Conservation (phyloP, 257 asterid genomes). For the Ophiorrhiza pumila region DNA sequence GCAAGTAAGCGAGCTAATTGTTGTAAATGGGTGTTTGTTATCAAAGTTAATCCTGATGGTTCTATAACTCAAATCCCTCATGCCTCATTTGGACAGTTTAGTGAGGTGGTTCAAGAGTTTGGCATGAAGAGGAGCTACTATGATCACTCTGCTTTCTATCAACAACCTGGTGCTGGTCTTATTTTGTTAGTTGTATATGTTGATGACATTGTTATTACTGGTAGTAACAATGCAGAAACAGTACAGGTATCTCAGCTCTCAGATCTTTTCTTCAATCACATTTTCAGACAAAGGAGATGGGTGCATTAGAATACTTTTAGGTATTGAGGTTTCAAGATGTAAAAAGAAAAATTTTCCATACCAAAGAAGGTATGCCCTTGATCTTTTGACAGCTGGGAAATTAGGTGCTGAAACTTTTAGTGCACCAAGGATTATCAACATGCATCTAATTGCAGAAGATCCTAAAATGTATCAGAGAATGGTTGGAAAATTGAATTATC, state of each 20-base stretch:
- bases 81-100: no score
- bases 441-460: background rate
- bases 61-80: background rate
- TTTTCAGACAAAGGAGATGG: no score
- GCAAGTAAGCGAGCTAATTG: background rate
- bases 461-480: background rate
- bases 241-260: background rate
- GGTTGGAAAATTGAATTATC: background rate
- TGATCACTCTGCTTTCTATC: background rate
- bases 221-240: background rate
- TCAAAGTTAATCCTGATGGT: constrained; percentile 1
- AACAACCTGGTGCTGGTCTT: background rate
- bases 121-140: no score
- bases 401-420: background rate
- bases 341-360: no score
- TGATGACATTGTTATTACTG: background rate
- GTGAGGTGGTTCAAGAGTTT: no score
- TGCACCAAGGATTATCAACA: background rate
- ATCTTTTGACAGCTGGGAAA: background rate
- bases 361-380: background rate
- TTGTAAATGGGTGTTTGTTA: background rate
- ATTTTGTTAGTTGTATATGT: background rate
- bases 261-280: background rate
- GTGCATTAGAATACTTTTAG: background rate
- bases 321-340: background rate